Evolutionary conservation across 2,329 filamentous ascomycete species (phyloP), one percentile per base, ranked within the genome.

Genomic region (Alternaria longipes): DNA sequence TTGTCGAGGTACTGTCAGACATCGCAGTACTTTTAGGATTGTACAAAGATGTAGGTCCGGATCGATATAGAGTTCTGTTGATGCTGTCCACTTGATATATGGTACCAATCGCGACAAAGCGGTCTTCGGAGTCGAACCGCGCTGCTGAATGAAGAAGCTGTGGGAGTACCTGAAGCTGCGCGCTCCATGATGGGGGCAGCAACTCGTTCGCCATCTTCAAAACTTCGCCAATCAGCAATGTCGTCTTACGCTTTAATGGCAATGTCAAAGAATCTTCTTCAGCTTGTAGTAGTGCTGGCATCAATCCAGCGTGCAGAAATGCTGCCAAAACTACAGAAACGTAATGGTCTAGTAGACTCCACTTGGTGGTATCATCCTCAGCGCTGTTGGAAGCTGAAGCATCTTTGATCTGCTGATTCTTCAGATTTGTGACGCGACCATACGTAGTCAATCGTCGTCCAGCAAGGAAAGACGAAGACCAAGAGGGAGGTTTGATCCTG

Each of bases 51-150:
- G 75, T 75, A n/a, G 82, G 81, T 6, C 88, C 87, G 49, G 92
- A 96, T 59, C 93, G 87, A 74, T 96, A 96, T 14, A 99, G 82
- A 0, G 94, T 98, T 64, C 93, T 89, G 77, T 94, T 99, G 67
- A 99, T 93, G 75, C 94, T 97, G 81, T 97, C 97, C 55, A 99
- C 97, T 76, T 98, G 95, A 73, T 98, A 99, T 12, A 99, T 92
- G 18, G 96, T 96, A 8, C 93, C 90, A 8, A 93, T 94, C 7
- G 94, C 93, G 58, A 91, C 84, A 68, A 94, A 94, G 56, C 92
- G 89, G 24, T 89, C 86, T 30, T 94, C 88, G 20, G 88, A 84
- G 22, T 87, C 83, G 69, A 94, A 92, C 34, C 89, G 86, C 2
- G 91, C 86, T 5, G 94, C 93, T 0, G 90, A 88, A 7, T 90